Evolutionary conservation across 192 early-diverging fungal genomes (phyloP).

Genomic region (Radiomyces spectabilis): DNA sequence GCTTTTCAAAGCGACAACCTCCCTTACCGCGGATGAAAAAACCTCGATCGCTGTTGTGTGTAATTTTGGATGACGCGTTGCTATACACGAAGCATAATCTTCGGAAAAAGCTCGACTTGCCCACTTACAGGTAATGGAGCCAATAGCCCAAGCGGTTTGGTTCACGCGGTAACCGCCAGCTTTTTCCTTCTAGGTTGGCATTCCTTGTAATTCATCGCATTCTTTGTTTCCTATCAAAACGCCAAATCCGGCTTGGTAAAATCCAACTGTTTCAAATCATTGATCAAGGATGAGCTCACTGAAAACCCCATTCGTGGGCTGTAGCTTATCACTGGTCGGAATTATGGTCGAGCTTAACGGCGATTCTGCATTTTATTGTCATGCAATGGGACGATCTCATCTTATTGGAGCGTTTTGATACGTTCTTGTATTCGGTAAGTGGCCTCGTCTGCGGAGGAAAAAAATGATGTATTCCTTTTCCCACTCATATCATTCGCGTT

Average conservation of each 20-base stretch:
- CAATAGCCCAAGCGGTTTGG: not conserved
- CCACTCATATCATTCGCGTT: not conserved
- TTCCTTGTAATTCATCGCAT: constrained; percentile 25
- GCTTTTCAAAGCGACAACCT: constrained; percentile 30
- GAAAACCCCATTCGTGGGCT: not conserved
- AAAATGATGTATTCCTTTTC: not conserved
- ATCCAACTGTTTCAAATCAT: no score
- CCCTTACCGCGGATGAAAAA: constrained; percentile 31
- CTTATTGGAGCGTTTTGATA: constrained; percentile 13
- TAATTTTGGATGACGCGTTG: constrained; percentile 37
- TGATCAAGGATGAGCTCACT: not conserved
- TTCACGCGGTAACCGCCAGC: no score
- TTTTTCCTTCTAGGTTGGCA: constrained; percentile 3
- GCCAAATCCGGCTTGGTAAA: constrained; percentile 24
- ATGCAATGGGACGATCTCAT: constrained; percentile 30
- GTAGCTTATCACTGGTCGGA: constrained; percentile 49
- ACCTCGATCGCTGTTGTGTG: constrained; percentile 29
- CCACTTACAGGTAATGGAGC: constrained; percentile 32
- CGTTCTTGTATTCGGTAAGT: constrained; percentile 35
- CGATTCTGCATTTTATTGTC: constrained; percentile 34
- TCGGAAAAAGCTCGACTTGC: constrained; percentile 42
- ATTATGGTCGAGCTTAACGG: constrained; percentile 43
- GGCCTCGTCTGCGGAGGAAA: no score
- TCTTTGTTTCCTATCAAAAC: constrained; percentile 11
- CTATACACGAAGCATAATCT: constrained; percentile 49